Evolutionary conservation across 1,284 basidiomycete genomes (phyloP), one percentile per base, ranked within the genome.

Genomic region (Wallemia hederae): DNA sequence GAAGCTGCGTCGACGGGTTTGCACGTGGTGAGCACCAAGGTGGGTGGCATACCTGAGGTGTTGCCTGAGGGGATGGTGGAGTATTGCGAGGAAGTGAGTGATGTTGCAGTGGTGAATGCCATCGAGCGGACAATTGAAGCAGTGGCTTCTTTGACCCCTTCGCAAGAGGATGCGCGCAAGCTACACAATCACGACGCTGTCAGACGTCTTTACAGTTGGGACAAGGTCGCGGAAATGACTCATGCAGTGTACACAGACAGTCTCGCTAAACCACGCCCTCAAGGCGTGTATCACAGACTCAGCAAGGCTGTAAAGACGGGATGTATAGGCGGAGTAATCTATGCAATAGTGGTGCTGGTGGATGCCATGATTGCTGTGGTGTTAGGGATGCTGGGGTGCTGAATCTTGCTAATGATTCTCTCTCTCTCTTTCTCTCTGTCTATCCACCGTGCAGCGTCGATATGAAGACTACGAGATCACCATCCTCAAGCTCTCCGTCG

Each of bases 21-120:
- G 9, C 92, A 94, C 67, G 85, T 97, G 34, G 94, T 98, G 31
- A 83, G 83, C 19, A 98, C 92, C 0, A 78, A 81, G 29, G 92
- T 99, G 0, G 92, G 94, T 0, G 92, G 94, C 1, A 84, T 97
- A 0, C 90, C 94, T 0, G 94, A 99, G 71, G 84, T 97, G 61
- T 73, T 99, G 22, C 94, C 94, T 0, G 74, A 81, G 58, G 84
- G 90, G 64, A 85, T 97, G 84, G 86, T 96, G 62, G 87, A 86
- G 31, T 94, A 97, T 65, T 86, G 90, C 0, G 79, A 81, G 61
- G 39, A 49, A 5, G 39, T 49, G 14, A 49, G 39, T n/a, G 14
- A 49, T 17, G 39, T 17, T 7, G 22, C 14, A 5, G 39, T 49
- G 5, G 39, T 49, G 14, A n/a, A 49, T 22, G 39, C 39, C 22